Evolutionary conservation across 257 asterid species (phyloP).

Genomic region (Lycium barbarum): DNA sequence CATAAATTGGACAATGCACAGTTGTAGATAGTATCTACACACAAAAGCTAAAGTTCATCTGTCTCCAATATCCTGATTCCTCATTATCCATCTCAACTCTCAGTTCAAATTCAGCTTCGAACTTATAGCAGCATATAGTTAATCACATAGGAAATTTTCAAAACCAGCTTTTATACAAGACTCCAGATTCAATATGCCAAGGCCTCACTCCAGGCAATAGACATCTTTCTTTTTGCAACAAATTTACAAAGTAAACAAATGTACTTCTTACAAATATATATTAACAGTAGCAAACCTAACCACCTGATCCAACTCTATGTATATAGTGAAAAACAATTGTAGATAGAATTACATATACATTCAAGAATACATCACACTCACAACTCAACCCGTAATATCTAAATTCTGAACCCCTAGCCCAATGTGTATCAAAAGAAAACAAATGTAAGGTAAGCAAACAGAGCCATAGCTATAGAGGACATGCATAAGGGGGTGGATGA

Average conservation of each 20-base stretch:
- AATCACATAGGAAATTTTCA: background rate
- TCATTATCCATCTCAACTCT: no score
- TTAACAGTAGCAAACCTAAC: background rate
- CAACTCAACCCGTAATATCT: background rate
- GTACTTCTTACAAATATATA: background rate
- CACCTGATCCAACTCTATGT: background rate
- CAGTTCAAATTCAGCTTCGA: no score
- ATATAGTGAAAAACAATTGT: background rate
- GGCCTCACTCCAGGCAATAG: background rate
- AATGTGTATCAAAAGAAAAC: background rate
- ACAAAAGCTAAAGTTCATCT: no score
- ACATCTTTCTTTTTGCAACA: no score
- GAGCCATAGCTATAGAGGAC: background rate
- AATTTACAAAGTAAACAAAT: background rate
- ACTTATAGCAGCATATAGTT: no score
- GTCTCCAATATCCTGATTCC: no score
- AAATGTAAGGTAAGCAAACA: conserved; percentile 3
- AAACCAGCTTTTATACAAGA: background rate
- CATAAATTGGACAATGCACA: no score
- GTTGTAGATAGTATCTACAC: no score
- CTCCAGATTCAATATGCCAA: background rate
- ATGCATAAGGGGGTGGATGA: background rate
- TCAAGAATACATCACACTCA: background rate
- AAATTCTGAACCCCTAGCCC: background rate
- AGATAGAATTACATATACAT: background rate